Evolutionary conservation across 1,284 basidiomycete species (phyloP).

Genomic region (Porogramme epimiltina): DNA sequence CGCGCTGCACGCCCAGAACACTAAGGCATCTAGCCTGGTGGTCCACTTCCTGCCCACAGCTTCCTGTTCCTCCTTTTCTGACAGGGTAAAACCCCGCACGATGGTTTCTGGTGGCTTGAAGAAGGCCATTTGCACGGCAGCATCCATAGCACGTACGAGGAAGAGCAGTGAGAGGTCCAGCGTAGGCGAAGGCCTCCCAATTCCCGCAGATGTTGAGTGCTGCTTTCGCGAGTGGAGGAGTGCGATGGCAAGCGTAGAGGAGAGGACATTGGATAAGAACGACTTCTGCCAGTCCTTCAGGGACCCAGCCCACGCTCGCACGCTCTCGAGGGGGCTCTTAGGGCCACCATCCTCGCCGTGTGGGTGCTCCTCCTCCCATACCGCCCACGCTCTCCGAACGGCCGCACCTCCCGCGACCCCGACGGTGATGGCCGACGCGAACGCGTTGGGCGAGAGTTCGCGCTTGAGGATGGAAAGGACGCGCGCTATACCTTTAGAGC

Average conservation of each 20-base stretch:
- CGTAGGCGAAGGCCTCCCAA: constrained; percentile 48
- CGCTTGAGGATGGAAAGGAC: constrained; percentile 48
- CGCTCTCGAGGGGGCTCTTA: not conserved
- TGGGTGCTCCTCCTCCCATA: constrained; percentile 27
- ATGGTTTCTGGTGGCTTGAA: constrained; percentile 29
- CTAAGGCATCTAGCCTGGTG: constrained; percentile 59
- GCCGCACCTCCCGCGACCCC: constrained; percentile 64
- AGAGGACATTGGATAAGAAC: constrained; percentile 58
- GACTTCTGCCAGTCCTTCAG: constrained; percentile 46
- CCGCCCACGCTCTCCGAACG: constrained; percentile 49
- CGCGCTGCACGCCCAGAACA: constrained; percentile 76
- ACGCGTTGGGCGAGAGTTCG: constrained; percentile 61
- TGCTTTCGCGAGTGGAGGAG: constrained; percentile 54
- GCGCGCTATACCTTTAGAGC: constrained; percentile 24
- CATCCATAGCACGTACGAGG: constrained; percentile 70
- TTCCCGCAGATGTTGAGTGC: constrained; percentile 7
- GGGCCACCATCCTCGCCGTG: not conserved
- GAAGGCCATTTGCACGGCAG: constrained; percentile 53
- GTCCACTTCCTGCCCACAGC: constrained; percentile 31
- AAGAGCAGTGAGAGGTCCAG: constrained; percentile 69
- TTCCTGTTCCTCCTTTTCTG: constrained; percentile 18
- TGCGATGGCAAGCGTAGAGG: constrained; percentile 55
- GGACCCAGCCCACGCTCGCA: constrained; percentile 16
- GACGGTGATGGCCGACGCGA: constrained; percentile 66
- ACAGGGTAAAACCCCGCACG: constrained; percentile 10